Base-by-base conservation (phyloP, 345 rosid species). In the Acer negundo region DNA sequence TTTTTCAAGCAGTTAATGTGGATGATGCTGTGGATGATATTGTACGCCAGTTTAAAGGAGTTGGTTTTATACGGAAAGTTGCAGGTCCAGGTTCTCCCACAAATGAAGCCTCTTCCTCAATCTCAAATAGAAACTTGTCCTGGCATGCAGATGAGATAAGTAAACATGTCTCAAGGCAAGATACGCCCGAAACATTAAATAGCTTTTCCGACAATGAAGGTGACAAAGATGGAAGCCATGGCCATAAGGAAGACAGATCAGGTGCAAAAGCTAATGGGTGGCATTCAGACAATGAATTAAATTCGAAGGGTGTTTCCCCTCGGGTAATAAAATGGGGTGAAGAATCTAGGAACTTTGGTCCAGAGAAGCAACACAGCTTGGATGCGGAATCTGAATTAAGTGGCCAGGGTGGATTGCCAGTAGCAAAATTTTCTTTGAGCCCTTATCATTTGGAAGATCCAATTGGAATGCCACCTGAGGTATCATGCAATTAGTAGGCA, bases 21-120 rank as follows among this genome's bases (percentile, higher is more conserved):
- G 99, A 97, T 81, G 99, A 93, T 93, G 98, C 98, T 12, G 85
- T 93, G 83, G 99, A 94, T 70, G 99, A 97, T 84, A 87, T 97
- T 77, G 91, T 94, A 76, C 97, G 97, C 51, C 98, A 93, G 75
- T 84, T 90, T 82, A 91, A 88, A 88, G 99, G 97, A 75, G 97
- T 87, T 87, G 98, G 98, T 78, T 86, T 90, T 73, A 91, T 90
- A 90, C 89, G 90, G 75, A 91, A 90, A 80, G 97, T 89, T 85
- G 93, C 84, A 26, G 91, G 89, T 77, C 69, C 93, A 38, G 79
- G 92, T 70, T 83, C 89, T 40, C 82, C 82, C 59, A 58, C 80
- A 67, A 83, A 70, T 79, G 93, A 90, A 75, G 74, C 69, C 49
- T 81, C 79, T 47, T 77, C 86, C 64, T 72, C 80, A 8, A 62